Conservation (phyloP, 1,284 basidiomycete genomes). For the Trichosporon sp. region DNA sequence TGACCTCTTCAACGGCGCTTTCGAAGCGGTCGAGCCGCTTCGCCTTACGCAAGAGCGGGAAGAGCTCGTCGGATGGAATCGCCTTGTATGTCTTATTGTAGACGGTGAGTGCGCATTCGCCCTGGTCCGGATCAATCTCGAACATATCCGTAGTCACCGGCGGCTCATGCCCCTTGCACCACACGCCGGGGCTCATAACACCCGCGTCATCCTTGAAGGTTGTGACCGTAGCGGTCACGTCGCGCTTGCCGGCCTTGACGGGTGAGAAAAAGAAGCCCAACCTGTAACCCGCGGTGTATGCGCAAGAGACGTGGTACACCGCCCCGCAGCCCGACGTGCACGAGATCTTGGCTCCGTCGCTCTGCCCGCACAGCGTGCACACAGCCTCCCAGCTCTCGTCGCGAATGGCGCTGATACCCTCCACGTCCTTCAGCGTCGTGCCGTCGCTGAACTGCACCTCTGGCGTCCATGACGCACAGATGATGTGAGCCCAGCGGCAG, state of each 20-base stretch:
- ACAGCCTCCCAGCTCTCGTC: conserved; percentile 40
- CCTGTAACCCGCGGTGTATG: conserved; percentile 71
- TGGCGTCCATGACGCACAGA: conserved; percentile 82
- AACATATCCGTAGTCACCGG: conserved; percentile 72
- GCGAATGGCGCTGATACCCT: conserved; percentile 75
- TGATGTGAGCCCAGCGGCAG: conserved; percentile 82
- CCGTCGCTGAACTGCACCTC: conserved; percentile 77
- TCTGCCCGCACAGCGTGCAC: conserved; percentile 57
- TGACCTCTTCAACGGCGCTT: neutral
- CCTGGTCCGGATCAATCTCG: conserved; percentile 66
- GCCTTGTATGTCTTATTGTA: conserved; percentile 80
- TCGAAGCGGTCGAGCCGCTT: conserved; percentile 64
- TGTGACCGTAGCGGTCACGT: conserved; percentile 59
- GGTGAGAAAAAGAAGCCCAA: conserved; percentile 87
- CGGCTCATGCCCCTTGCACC: conserved; percentile 73
- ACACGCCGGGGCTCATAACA: conserved; percentile 71
- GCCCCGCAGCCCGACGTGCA: conserved; percentile 70
- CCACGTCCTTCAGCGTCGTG: conserved; percentile 64
- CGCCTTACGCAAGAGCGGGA: conserved; percentile 78
- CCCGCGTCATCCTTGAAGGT: conserved; percentile 85
- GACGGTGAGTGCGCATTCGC: conserved; percentile 72
- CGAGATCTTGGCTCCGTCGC: conserved; percentile 71
- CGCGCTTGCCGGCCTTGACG: conserved; percentile 63
- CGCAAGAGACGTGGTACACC: conserved; percentile 83
- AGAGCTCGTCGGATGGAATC: conserved; percentile 58